Percentiles rank a stretch among this genome's conserved stretches.
These are phyloP conservation scores for Harrya chromipes DNA, from an alignment of 768 basidiomycete species.

Conservation along the genomic window DNA sequence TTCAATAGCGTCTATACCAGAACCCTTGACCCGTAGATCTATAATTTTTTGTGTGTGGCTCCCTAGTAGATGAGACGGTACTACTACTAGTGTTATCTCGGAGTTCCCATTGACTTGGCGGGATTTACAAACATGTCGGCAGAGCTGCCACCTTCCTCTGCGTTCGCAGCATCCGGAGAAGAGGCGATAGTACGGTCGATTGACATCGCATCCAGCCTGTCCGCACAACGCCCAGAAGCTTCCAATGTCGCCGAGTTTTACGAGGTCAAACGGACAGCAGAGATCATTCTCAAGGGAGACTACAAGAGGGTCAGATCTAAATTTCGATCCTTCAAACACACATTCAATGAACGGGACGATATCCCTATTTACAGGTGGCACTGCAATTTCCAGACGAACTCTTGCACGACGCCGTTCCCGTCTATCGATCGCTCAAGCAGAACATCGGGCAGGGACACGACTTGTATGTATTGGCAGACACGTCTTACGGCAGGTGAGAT, in stretches of 20 bases:
- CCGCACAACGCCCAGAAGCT: conserved; percentile 26
- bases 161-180: conserved; percentile 58
- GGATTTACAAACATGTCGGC: conserved; percentile 9
- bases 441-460: conserved; percentile 46
- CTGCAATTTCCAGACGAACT: conserved; percentile 97
- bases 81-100: no score
- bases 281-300: conserved; percentile 55
- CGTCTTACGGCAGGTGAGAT: conserved; percentile 88
- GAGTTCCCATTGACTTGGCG: no score
- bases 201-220: conserved; percentile 41
- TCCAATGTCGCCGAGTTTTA: conserved; percentile 62
- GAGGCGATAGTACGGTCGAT: conserved; percentile 61
- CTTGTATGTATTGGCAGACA: conserved; percentile 92
- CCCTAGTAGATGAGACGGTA: no score
- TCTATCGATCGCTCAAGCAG: conserved; percentile 66
- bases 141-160: conserved; percentile 4
- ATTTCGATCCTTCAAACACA: not conserved
- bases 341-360: not conserved
- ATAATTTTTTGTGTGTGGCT: no score
- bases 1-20: no score
- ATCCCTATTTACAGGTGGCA: conserved; percentile 53
- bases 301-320: conserved; percentile 62
- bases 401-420: conserved; percentile 78
- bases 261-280: conserved; percentile 66
- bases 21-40: no score